These are phyloP conservation scores for Hymenoscyphus infarciens DNA, from an alignment of 2,329 filamentous ascomycete species.

Conservation along the genomic window DNA sequence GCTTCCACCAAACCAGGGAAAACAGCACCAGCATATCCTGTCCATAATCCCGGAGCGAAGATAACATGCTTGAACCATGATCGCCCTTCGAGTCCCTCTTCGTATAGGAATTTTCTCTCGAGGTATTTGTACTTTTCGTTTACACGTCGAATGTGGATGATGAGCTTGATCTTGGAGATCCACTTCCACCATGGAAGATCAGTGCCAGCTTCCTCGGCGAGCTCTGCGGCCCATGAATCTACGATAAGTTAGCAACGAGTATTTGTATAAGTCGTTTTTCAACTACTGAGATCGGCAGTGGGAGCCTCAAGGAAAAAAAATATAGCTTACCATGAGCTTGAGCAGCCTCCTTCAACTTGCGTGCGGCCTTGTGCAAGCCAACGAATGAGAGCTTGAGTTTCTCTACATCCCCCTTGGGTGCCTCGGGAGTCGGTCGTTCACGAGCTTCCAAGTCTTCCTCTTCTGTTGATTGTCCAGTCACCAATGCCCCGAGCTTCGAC, in stretches of 20 bases:
- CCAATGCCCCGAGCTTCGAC: slow-evolving; percentile 28
- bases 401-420: slow-evolving; percentile 23
- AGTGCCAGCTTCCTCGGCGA: slow-evolving; percentile 44
- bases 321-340: slow-evolving; percentile 19
- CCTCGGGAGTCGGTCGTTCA: slow-evolving; percentile 23
- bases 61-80: slow-evolving; percentile 94
- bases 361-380: slow-evolving; percentile 29
- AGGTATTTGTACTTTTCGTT: slow-evolving; percentile 83
- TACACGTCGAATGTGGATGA: slow-evolving; percentile 58
- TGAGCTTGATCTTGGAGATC: slow-evolving; percentile 62
- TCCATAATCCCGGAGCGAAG: slow-evolving; percentile 89
- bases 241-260: background rate
- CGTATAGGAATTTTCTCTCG: slow-evolving; percentile 75
- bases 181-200: slow-evolving; percentile 76
- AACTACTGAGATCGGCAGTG: too few species aligned
- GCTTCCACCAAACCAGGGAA: slow-evolving; percentile 61
- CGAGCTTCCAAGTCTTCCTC: slow-evolving; percentile 31
- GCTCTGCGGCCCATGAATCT: slow-evolving; percentile 29
- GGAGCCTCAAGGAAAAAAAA: background rate
- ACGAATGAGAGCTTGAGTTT: slow-evolving; percentile 29
- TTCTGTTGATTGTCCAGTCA: slow-evolving; percentile 22
- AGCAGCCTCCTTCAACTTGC: slow-evolving; percentile 25
- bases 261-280: background rate
- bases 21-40: slow-evolving; percentile 76
- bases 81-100: slow-evolving; percentile 71